These are phyloP conservation scores for Zygoascus flipseniorum DNA, from an alignment of 805 yeast species.

Conservation along the genomic window DNA sequence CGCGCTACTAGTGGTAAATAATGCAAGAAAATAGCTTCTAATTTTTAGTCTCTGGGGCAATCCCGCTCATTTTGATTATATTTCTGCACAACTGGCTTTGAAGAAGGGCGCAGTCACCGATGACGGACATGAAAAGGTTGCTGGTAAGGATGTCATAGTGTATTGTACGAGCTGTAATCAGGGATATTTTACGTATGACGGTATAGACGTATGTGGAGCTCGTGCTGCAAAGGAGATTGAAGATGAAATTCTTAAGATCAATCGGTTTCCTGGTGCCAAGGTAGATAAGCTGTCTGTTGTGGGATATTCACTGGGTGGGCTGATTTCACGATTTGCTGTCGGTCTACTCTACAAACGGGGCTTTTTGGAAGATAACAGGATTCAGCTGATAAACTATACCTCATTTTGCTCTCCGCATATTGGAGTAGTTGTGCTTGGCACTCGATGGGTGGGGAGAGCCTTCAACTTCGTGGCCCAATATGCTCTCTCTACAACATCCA, in stretches of 20 bases:
- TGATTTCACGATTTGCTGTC: conserved; percentile 70
- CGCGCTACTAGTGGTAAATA: background rate
- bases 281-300: conserved; percentile 67
- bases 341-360: conserved; percentile 55
- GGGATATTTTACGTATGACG: conserved; percentile 77
- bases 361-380: conserved; percentile 35
- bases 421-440: conserved; percentile 51
- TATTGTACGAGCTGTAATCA: conserved; percentile 52
- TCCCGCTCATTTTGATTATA: conserved; percentile 54
- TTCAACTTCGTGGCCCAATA: conserved; percentile 60
- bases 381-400: conserved; percentile 51
- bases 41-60: conserved; percentile 56
- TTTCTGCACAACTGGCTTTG: conserved; percentile 39
- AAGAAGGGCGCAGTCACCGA: conserved; percentile 22
- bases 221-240: conserved; percentile 63
- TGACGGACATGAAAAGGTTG: conserved; percentile 19
- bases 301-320: conserved; percentile 88
- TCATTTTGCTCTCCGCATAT: conserved; percentile 68
- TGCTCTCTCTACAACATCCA: conserved; percentile 62
- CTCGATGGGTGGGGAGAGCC: conserved; percentile 38
- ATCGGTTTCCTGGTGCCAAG: conserved; percentile 12
- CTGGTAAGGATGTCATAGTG: conserved; percentile 27
- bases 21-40: background rate
- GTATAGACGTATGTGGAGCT: conserved; percentile 76
- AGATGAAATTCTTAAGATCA: conserved; percentile 27